A percentile compares a stretch with the other conserved stretches of the same genome.
phyloP scores from a whole-genome alignment of 139 green algal species.

The Auxenochlorella protothecoides region DNA sequence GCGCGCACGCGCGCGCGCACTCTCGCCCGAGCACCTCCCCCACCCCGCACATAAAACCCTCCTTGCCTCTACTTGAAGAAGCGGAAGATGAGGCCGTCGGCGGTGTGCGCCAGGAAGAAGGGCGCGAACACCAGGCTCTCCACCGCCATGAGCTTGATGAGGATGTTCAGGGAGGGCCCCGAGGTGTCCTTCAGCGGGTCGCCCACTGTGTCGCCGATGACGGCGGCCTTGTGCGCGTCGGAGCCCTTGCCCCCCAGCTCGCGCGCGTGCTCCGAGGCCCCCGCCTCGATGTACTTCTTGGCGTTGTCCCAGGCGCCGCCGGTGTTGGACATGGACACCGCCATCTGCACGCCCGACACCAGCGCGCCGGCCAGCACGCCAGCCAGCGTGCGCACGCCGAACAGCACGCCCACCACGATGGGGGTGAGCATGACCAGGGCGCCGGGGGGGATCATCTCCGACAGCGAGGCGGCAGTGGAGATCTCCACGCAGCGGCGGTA shows the following conservation, averaged over 20 bases:
- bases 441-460: slow-evolving; percentile 89
- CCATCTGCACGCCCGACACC: slow-evolving; percentile 94
- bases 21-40: too few relatives aligned
- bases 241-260: slow-evolving; percentile 90
- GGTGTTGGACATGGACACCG: slow-evolving; percentile 94
- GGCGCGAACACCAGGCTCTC: slow-evolving; percentile 81
- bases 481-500: slow-evolving; percentile 87
- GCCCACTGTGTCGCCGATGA: slow-evolving; percentile 97
- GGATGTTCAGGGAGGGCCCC: slow-evolving; percentile 94
- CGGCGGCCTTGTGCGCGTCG: slow-evolving; percentile 94
- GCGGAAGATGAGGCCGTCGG: slow-evolving; percentile 31
- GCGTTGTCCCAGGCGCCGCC: slow-evolving; percentile 98
- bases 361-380: slow-evolving; percentile 81
- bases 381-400: slow-evolving; percentile 61
- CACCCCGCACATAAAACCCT: too few relatives aligned
- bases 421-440: slow-evolving; percentile 86
- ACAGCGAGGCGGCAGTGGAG: slow-evolving; percentile 74
- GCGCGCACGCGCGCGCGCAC: too few relatives aligned
- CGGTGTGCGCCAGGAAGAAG: slow-evolving; percentile 62
- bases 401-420: slow-evolving; percentile 69
- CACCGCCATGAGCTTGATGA: slow-evolving; percentile 99
- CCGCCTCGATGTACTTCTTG: slow-evolving; percentile 96
- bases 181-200: slow-evolving; percentile 88
- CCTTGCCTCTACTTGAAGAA: slow-evolving; percentile 23
- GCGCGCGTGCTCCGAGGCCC: slow-evolving; percentile 66